phyloP scores from a whole-genome alignment of 768 basidiomycete species.

The Tulasnella sp. region DNA sequence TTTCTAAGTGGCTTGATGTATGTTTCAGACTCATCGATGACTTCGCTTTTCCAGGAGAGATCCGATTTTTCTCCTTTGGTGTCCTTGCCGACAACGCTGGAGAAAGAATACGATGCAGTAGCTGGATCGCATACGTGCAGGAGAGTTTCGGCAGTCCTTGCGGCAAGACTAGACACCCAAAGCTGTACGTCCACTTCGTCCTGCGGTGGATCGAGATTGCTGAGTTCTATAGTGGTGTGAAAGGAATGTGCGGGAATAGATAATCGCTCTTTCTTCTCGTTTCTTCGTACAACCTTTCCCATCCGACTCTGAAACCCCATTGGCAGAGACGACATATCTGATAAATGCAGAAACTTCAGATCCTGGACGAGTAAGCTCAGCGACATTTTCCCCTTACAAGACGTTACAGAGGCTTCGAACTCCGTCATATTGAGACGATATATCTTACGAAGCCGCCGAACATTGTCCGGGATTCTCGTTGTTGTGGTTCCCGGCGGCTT shows the following conservation, averaged over 20 bases:
- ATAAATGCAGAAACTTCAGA: too few relatives aligned
- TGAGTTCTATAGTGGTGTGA: too few relatives aligned
- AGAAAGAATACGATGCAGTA: neutral
- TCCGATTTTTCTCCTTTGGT: neutral
- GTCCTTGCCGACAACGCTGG: neutral
- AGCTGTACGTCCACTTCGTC: neutral
- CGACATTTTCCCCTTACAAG: neutral
- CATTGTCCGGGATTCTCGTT: neutral
- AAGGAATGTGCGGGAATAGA: too few relatives aligned
- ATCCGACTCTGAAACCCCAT: too few relatives aligned
- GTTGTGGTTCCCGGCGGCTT: neutral
- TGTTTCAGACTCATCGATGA: neutral
- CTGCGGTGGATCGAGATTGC: too few relatives aligned
- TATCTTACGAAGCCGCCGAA: neutral
- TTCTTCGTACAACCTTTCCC: too few relatives aligned
- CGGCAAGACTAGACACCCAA: neutral
- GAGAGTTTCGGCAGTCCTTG: neutral
- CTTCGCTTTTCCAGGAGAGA: neutral
- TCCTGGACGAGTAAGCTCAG: too few relatives aligned
- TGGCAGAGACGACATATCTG: too few relatives aligned
- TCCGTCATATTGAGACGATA: neutral
- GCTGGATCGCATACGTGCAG: neutral
- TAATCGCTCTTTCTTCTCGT: too few relatives aligned
- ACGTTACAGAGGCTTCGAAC: neutral
- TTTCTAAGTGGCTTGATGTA: neutral